A percentile compares a stretch with the other conserved stretches of the same genome.
These are phyloP conservation scores for Sporothrix variecibatus DNA, from an alignment of 2,329 filamentous ascomycete species.

Conservation along the genomic window DNA sequence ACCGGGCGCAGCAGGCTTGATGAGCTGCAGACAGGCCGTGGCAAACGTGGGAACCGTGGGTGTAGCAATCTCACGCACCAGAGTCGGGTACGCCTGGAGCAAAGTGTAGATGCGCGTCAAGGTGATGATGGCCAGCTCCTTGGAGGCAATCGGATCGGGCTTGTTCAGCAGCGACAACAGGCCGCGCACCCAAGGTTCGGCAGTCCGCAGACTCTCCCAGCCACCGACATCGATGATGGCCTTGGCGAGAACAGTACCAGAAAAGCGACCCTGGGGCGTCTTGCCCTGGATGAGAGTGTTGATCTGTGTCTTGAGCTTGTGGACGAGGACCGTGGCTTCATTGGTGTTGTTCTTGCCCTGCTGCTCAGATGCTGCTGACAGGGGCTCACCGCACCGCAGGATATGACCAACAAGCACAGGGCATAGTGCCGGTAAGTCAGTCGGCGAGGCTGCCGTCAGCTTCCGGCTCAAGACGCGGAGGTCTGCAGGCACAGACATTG, in stretches of 20 bases:
- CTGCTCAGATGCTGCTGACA: conserved; percentile 62
- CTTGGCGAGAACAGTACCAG: conserved; percentile 77
- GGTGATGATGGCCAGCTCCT: conserved; percentile 74
- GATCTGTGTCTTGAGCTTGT: conserved; percentile 79
- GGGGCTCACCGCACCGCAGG: conserved; percentile 57
- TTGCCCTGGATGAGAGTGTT: conserved; percentile 77
- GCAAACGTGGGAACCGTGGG: conserved; percentile 76
- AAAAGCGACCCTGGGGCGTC: conserved; percentile 72
- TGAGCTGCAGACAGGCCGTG: conserved; percentile 69
- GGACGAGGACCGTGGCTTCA: conserved; percentile 69
- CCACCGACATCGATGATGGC: conserved; percentile 79
- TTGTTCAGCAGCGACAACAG: conserved; percentile 77
- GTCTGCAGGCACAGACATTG: conserved; percentile 54
- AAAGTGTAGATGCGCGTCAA: conserved; percentile 82
- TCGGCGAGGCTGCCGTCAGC: conserved; percentile 69
- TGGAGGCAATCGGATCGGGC: conserved; percentile 72
- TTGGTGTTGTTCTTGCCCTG: conserved; percentile 56
- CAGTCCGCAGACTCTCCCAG: conserved; percentile 75
- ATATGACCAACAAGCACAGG: conserved; percentile 67
- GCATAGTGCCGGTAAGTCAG: conserved; percentile 72
- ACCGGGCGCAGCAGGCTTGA: conserved; percentile 48
- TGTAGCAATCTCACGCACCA: conserved; percentile 85
- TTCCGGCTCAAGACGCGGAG: conserved; percentile 67
- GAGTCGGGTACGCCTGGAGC: conserved; percentile 77
- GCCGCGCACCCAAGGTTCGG: conserved; percentile 74